Evolutionary conservation across 352 stramenopile species (phyloP).

Genomic region (Phytophthora brassicae): DNA sequence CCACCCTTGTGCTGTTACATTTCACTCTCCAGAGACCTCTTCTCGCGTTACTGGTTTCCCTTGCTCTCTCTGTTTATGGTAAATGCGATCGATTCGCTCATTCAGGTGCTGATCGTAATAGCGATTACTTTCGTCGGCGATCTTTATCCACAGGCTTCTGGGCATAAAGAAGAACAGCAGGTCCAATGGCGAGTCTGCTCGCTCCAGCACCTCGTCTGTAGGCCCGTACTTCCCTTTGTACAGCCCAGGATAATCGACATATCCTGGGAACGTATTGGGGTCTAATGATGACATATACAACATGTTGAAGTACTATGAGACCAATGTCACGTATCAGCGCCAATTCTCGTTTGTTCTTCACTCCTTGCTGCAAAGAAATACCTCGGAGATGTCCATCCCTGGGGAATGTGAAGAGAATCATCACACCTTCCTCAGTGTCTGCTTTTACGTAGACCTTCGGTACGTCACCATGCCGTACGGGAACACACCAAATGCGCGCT

Average conservation of each 20-base stretch:
- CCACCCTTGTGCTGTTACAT: constrained; percentile 3
- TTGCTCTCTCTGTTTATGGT: not conserved
- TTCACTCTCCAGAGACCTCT: not conserved
- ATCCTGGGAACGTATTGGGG: not conserved
- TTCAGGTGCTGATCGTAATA: constrained; percentile 21
- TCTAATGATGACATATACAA: not conserved
- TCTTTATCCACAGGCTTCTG: constrained; percentile 5
- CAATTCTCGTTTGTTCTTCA: constrained; percentile 1
- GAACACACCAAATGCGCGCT: not conserved
- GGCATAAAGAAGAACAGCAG: constrained; percentile 19
- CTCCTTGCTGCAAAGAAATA: not conserved
- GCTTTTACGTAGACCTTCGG: constrained; percentile 4
- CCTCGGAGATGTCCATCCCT: not conserved
- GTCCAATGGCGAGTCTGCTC: constrained; percentile 8
- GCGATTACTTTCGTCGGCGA: constrained; percentile 11
- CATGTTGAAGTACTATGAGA: too few species aligned
- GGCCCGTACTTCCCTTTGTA: constrained; percentile 3
- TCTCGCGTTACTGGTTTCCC: not conserved
- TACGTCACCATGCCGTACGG: constrained; percentile 1
- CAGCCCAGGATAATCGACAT: not conserved
- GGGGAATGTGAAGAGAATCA: constrained; percentile 3
- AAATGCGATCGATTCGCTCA: not conserved
- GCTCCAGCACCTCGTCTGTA: not conserved
- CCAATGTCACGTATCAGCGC: too few species aligned
- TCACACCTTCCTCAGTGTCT: not conserved